Evolutionary conservation across 768 basidiomycete species (phyloP), one percentile per base, ranked within the genome.

Genomic region (Auriscalpium microsporum): DNA sequence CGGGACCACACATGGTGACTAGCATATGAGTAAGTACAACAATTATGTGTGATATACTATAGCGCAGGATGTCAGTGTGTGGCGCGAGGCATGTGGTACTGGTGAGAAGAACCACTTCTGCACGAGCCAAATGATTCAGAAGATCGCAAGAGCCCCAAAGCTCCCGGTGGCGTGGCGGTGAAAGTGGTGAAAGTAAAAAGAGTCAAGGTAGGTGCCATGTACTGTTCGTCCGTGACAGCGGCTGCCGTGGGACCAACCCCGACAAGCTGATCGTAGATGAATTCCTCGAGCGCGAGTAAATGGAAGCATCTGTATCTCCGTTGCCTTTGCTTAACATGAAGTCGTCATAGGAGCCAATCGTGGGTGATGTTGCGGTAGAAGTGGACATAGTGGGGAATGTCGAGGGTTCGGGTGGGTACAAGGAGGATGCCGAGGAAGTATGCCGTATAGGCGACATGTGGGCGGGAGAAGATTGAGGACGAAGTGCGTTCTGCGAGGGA

Each of bases 241-340:
- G 65, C 49, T 71, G 73, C 51, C 83, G 75, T 45, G 84, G 74
- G 35, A 75, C 69, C 56, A 81, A 65, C n/a, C 71, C 73, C 38
- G 80, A 73, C 42, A 87, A 64, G 64, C 78, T 87, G 66, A 82
- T 76, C 67, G 82, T 79, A 4, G 86, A 87, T 8, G 76, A 74
- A 59, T 86, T 88, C 60, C 83, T 73, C 60, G 86, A 88, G 14
- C 86, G 79, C 28, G 79, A 76, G 52, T 79, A 71, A 49, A 79
- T 66, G 19, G 55, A 53, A 2, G 59, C 58, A 42, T 60, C 56
- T 45, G 50, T 48, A 8, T 50, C 58, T 38, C 56, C 58, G 21
- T 36, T 10, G 17, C 45, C 56, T 44, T 56, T 59, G 34, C 46
- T 45, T 17, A 59, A 53, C 19, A 44, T 37, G 13, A 48, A 23